Conservation (phyloP, 192 early-diverging fungal species). For the Kickxella alabastrina region DNA sequence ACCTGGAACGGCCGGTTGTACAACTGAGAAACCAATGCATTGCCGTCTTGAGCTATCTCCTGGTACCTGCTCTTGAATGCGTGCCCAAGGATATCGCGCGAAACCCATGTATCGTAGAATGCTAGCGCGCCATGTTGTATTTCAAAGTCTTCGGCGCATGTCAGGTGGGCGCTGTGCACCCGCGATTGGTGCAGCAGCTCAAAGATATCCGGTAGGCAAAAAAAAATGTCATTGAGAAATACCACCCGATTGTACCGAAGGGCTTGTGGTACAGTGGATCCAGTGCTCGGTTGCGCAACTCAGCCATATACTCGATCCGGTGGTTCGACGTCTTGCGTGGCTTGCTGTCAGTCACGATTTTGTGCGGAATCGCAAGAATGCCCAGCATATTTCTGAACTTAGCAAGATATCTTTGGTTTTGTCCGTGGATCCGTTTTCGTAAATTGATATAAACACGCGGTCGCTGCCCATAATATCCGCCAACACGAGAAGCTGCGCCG, state of each 20-base stretch:
- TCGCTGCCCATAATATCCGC: conserved; percentile 30
- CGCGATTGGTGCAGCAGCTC: conserved; percentile 50
- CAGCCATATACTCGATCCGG: conserved; percentile 51
- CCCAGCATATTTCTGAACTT: conserved; percentile 10
- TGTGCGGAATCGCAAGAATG: conserved; percentile 23
- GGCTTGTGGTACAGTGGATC: conserved; percentile 27
- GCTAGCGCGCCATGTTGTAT: conserved; percentile 17
- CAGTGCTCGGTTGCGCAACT: conserved; percentile 45
- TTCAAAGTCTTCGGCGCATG: conserved; percentile 53
- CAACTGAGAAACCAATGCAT: conserved; percentile 15
- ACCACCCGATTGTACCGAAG: conserved; percentile 24
- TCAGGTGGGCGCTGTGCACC: conserved; percentile 43
- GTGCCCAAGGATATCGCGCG: conserved; percentile 46
- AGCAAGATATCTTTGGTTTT: conserved; percentile 33
- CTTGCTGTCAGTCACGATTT: conserved; percentile 9
- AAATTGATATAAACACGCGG: conserved; percentile 43
- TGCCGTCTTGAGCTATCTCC: conserved; percentile 35
- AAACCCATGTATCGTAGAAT: conserved; percentile 54
- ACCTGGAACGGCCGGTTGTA: conserved; percentile 42
- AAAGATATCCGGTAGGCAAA: conserved; percentile 49
- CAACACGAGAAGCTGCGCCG: conserved; percentile 28
- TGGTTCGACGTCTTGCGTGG: conserved; percentile 9
- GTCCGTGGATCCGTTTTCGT: conserved; percentile 49
- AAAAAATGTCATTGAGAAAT: conserved; percentile 48
- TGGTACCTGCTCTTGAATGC: conserved; percentile 31